Evolutionary conservation across 1,284 basidiomycete species (phyloP), one percentile per base, ranked within the genome.

Genomic region (Thecaphora thlaspeos): DNA sequence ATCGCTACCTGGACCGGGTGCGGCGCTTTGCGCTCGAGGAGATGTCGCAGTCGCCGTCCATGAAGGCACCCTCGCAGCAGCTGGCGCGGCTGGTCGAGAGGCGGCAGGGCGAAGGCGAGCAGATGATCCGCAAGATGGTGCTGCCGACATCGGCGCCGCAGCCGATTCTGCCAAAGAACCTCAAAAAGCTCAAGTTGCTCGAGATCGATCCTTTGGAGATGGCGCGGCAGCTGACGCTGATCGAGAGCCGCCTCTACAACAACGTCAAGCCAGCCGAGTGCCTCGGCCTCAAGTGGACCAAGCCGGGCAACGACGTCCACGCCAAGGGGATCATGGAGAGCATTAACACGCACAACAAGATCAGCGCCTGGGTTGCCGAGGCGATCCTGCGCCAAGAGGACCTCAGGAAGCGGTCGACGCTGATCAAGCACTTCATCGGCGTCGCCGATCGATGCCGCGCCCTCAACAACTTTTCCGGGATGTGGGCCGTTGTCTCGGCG

Each of bases 401-500:
- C 74, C 86, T 89, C 10, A 87, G 88, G 76, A 88, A 87, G 77
- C 85, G 94, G 18, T 89, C 90, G 4, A 80, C 81, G 21, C 80
- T 88, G 43, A 84, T 98, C 55, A 96, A 94, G 77, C 90, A 95
- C 60, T 89, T 96, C 70, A 94, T 99, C 78, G 84, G 84, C 61
- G 84, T 97, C 40, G 93, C 95, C 38, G 93, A 97, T 71, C 88
- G 89, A 42, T 98, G 94, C 80, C 87, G 91, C 43, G 79, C 81
- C 17, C 80, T 98, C 63, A 89, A 94, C 76, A 99, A 98, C 79
- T 98, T 91, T 80, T 94, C 92, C 14, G 89, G 88, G 14, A 89
- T 97, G 86, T 91, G 91, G 72, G 91, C 94, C 26, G 91, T 99
- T 51, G 86, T 95, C 11, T 94, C 92, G 4, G 95, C 92, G 2